Conservation (phyloP, 1,284 basidiomycete species). For the Mycena sp. region DNA sequence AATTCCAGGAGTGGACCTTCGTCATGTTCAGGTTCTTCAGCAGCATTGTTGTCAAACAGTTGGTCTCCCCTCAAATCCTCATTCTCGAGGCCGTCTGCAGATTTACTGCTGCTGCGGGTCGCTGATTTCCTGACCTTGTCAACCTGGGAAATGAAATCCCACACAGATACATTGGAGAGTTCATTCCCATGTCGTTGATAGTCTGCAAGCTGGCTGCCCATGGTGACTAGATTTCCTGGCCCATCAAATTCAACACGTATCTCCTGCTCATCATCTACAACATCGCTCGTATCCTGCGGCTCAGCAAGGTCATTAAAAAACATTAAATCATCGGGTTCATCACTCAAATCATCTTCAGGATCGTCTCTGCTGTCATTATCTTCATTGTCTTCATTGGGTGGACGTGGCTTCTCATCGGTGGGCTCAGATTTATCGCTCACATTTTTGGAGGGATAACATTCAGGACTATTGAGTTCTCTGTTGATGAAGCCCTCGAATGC, state of each 20-base stretch:
- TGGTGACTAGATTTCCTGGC: neutral
- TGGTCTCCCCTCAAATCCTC: no score
- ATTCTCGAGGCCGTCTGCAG: neutral
- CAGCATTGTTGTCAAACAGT: neutral
- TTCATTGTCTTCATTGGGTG: no score
- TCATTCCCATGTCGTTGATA: slow-evolving; percentile 21
- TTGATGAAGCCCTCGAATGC: neutral
- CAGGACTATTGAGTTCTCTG: neutral
- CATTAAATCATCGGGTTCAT: no score
- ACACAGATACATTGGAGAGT: slow-evolving; percentile 35
- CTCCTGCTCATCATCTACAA: no score
- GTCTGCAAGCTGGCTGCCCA: slow-evolving; percentile 27
- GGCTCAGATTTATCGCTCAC: no score
- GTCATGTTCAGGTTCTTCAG: neutral
- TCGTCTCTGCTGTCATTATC: no score
- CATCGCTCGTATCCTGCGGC: no score
- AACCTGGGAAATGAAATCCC: slow-evolving; percentile 48
- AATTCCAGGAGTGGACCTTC: neutral
- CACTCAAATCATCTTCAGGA: no score
- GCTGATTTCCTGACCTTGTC: slow-evolving; percentile 6
- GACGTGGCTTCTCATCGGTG: no score
- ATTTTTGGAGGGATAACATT: no score
- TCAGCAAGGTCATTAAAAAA: no score
- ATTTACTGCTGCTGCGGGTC: neutral
- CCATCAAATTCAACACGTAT: neutral